Conservation (phyloP, 495 filamentous ascomycete species). For the Cercophora scortea region DNA sequence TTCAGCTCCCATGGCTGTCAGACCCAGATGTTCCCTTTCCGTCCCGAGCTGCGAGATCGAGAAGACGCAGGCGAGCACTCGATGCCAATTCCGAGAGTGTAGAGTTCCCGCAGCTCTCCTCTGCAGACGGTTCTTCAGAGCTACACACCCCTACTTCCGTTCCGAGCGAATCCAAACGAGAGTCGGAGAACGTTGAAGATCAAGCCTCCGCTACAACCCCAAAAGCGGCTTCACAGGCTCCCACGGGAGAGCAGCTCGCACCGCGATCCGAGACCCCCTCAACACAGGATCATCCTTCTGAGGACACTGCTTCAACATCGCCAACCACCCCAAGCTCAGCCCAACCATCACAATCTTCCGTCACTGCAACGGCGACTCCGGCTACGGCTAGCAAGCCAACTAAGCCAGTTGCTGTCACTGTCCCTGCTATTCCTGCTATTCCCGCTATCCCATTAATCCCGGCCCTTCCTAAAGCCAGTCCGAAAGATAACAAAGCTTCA, state of each 20-base stretch:
- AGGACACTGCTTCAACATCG: constrained; percentile 54
- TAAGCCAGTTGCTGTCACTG: constrained; percentile 13
- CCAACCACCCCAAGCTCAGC: constrained; percentile 64
- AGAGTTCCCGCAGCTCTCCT: constrained; percentile 24
- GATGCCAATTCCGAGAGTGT: constrained; percentile 22
- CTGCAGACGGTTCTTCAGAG: constrained; percentile 1
- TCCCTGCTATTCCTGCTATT: constrained; percentile 38
- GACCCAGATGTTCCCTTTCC: constrained; percentile 61
- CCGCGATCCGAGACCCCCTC: constrained; percentile 57
- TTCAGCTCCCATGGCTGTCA: constrained; percentile 78
- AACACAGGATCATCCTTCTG: constrained; percentile 58
- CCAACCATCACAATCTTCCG: constrained; percentile 33
- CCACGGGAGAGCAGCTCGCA: constrained; percentile 22
- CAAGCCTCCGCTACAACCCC: constrained; percentile 22
- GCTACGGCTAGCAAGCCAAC: constrained; percentile 37
- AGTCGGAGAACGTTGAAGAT: constrained; percentile 5
- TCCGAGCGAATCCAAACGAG: constrained; percentile 15
- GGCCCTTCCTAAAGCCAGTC: constrained; percentile 48
- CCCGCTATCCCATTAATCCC: constrained; percentile 65
- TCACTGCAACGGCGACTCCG: constrained; percentile 13
- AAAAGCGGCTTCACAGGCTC: constrained; percentile 12
- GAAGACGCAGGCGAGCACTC: constrained; percentile 25
- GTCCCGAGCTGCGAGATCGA: constrained; percentile 27
- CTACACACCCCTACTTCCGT: not conserved
- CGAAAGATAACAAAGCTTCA: constrained; percentile 33